A percentile compares a stretch with the other conserved stretches of the same genome.
Conservation (phyloP, 768 basidiomycete genomes). For the Glaciozyma antarctica region DNA sequence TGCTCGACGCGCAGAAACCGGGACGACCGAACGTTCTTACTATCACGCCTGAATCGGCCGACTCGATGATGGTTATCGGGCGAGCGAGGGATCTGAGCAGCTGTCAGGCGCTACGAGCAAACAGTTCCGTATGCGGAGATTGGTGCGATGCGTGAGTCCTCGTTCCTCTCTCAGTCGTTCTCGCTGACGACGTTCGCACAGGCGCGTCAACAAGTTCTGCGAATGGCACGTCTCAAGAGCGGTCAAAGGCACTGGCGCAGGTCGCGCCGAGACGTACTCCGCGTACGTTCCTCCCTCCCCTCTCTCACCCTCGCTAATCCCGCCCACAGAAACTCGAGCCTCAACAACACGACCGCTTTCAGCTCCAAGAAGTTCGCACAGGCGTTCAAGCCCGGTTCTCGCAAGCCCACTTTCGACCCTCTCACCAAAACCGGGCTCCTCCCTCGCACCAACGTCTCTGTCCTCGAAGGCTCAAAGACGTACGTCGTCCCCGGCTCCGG, state of each 20-base stretch:
- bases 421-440: not conserved
- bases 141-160: slow-evolving; percentile 63
- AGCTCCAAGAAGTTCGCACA: not conserved
- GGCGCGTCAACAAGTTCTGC: slow-evolving; percentile 69
- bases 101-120: slow-evolving; percentile 65
- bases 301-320: not conserved
- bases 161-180: not conserved
- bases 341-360: slow-evolving; percentile 43
- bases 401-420: not conserved
- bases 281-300: slow-evolving; percentile 50
- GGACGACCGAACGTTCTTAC: slow-evolving; percentile 69
- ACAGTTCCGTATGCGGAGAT: slow-evolving; percentile 68
- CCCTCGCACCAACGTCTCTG: not conserved
- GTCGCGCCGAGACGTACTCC: slow-evolving; percentile 72
- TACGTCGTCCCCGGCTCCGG: slow-evolving; percentile 13
- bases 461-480: slow-evolving; percentile 6
- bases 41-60: slow-evolving; percentile 70
- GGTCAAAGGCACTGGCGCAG: slow-evolving; percentile 61
- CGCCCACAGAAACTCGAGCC: slow-evolving; percentile 57
- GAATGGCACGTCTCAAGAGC: slow-evolving; percentile 84
- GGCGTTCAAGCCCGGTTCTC: not conserved
- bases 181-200: too few relatives aligned
- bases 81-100: slow-evolving; percentile 76
- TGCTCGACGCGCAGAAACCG: slow-evolving; percentile 49
- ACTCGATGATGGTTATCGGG: slow-evolving; percentile 74